Evolutionary conservation across 2,329 filamentous ascomycete species (phyloP).

Genomic region (Calycina herbarum): DNA sequence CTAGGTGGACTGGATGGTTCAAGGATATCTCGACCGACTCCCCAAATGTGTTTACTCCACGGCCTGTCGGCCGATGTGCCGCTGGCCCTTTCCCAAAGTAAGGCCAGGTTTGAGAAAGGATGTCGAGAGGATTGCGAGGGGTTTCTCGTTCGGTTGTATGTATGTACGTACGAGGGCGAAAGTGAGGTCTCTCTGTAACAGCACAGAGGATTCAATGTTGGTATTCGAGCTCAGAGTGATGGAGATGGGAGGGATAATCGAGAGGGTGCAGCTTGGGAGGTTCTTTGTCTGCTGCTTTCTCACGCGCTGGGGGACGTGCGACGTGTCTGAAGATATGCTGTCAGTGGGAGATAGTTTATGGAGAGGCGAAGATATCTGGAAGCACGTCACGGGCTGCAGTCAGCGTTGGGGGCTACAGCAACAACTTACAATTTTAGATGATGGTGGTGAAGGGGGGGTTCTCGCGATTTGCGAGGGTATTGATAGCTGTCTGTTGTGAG

Average conservation of each 20-base stretch:
- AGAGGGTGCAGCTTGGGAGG: slow-evolving; percentile 2
- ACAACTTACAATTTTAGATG: background rate
- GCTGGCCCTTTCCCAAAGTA: slow-evolving; percentile 31
- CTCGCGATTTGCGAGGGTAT: background rate
- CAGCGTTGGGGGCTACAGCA: background rate
- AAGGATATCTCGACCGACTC: slow-evolving; percentile 17
- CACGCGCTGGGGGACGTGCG: slow-evolving; percentile 25
- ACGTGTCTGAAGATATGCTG: slow-evolving; percentile 23
- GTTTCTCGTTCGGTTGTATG: background rate
- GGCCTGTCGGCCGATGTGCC: slow-evolving; percentile 38
- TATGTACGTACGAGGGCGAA: slow-evolving; percentile 1
- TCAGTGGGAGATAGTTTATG: slow-evolving; percentile 19
- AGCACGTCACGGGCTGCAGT: slow-evolving; percentile 3
- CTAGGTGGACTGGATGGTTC: background rate
- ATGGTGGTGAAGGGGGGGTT: background rate
- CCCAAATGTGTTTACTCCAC: slow-evolving; percentile 24
- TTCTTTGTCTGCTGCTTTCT: slow-evolving; percentile 29
- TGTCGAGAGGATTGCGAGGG: slow-evolving; percentile 3
- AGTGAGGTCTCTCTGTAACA: slow-evolving; percentile 11
- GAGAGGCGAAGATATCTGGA: background rate
- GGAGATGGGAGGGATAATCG: background rate
- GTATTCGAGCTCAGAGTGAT: slow-evolving; percentile 13
- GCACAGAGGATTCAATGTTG: slow-evolving; percentile 6
- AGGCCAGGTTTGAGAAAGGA: slow-evolving; percentile 29
- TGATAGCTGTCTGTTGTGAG: background rate